Evolutionary conservation across 176 grass and related monocot species (phyloP), one percentile per base, ranked within the genome.

Genomic region (Oryza longistaminata): DNA sequence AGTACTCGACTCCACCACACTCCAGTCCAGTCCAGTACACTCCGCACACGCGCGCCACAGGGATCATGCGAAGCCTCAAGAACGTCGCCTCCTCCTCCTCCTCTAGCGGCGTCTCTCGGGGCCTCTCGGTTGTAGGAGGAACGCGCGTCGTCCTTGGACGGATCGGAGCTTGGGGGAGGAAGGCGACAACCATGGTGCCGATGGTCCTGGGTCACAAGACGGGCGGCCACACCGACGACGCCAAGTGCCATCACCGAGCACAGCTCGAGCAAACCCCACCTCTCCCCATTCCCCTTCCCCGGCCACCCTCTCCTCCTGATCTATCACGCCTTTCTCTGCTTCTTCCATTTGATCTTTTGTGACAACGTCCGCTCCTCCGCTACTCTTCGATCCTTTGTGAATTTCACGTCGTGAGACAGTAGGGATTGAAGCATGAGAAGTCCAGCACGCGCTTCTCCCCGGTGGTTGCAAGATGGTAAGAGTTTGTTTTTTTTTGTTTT

Each of bases 151-250:
- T 11, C 58, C 71, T 86, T 89, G 82, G 88, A 79, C 90, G 82
- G 88, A 79, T 88, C 85, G 68, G 91, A 93, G 81, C 70, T 48
- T 31, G 29, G 22, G 77, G 53, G 49, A 80, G 53, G 49, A 80
- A 88, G 73, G 82, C 39, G 78, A 77, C 68, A 71, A 31, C 58
- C 85, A 86, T 86, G 76, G 69, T 80, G 53, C 21, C 53, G 69
- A 52, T 73, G 85, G 85, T 26, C 77, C 39, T 84, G 61, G 70
- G 55, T 55, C 22, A 78, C 55, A 65, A 82, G 66, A 78, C 70
- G 49, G 75, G 14, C 26, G 17, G 39, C 58, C 71, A 78, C 29
- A 65, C 31, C 34, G 75, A 40, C 29, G 74, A 42, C 31, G 25
- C 65, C 67, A 72, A 78, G 60, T 53, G 40, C 34, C 87, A 49